phyloP scores from a whole-genome alignment of 306 rosid genomes.

The Vigna radiata region DNA sequence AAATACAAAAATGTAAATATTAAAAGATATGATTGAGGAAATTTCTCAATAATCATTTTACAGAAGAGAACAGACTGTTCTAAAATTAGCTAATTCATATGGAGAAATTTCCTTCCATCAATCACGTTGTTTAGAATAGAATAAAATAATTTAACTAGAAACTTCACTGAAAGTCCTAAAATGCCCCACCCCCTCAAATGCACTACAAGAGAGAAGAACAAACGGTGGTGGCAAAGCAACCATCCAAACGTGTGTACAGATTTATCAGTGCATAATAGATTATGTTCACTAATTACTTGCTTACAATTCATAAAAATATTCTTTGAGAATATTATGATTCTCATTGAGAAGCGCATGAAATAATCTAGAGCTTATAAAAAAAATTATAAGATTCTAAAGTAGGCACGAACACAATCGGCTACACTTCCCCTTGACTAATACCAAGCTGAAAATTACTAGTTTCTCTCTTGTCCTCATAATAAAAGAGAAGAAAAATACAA shows the following conservation, averaged over 20 bases:
- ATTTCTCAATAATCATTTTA: no score
- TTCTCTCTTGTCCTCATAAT: not conserved
- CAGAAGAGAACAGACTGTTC: no score
- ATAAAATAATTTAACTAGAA: no score
- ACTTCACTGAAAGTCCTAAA: no score
- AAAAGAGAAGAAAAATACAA: conserved; percentile 1
- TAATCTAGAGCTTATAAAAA: not conserved
- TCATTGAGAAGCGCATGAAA: not conserved
- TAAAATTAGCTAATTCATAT: no score
- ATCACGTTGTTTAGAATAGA: no score
- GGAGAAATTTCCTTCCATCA: no score
- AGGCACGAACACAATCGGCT: not conserved
- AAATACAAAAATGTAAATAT: no score
- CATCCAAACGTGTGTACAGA: not conserved
- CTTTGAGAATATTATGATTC: not conserved
- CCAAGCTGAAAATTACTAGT: conserved; percentile 8
- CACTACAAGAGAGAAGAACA: no score
- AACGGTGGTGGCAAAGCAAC: no score
- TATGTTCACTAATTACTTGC: not conserved
- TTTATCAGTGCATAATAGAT: not conserved
- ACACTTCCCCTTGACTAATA: not conserved
- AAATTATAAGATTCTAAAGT: not conserved
- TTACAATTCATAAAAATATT: not conserved
- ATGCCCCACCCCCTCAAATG: no score
- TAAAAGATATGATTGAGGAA: no score